Percentiles rank a stretch among this genome's conserved stretches.
phyloP scores from a whole-genome alignment of 202 grass and related monocot genomes.

The Brachypodium distachyon region DNA sequence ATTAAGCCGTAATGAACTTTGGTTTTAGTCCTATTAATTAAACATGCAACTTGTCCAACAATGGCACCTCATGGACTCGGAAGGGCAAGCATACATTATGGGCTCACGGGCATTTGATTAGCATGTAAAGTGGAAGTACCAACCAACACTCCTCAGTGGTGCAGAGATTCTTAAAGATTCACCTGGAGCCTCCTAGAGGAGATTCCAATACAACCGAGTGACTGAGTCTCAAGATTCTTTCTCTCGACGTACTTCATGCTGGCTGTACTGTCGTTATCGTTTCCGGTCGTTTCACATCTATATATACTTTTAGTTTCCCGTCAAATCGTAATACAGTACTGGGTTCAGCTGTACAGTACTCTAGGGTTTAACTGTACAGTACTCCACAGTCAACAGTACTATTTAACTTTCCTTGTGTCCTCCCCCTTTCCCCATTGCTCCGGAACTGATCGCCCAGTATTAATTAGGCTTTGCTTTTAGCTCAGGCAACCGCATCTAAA shows the following conservation, averaged over 20 bases:
- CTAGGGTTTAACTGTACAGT: not conserved
- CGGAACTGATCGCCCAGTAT: not conserved
- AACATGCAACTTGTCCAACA: not conserved
- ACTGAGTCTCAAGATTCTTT: slow-evolving; percentile 5
- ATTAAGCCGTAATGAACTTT: not conserved
- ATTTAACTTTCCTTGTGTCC: not conserved
- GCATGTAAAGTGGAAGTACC: not conserved
- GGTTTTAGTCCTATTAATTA: not conserved
- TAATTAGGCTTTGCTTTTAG: not conserved
- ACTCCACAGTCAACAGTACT: not conserved
- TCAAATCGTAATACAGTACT: no score
- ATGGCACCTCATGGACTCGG: not conserved
- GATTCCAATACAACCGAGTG: slow-evolving; percentile 9
- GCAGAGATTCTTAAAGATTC: slow-evolving; percentile 9
- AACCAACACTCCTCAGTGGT: not conserved
- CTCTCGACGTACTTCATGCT: not conserved
- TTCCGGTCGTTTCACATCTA: not conserved
- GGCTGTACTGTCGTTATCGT: not conserved
- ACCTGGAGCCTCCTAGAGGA: not conserved
- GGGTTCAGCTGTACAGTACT: not conserved
- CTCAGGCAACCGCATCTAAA: slow-evolving; percentile 1
- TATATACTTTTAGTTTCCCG: no score
- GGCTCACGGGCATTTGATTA: not conserved
- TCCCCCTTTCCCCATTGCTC: not conserved
- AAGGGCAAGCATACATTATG: not conserved